phyloP scores from a whole-genome alignment of 2,329 filamentous ascomycete genomes.

The Mycosphaerelloides madeirae region DNA sequence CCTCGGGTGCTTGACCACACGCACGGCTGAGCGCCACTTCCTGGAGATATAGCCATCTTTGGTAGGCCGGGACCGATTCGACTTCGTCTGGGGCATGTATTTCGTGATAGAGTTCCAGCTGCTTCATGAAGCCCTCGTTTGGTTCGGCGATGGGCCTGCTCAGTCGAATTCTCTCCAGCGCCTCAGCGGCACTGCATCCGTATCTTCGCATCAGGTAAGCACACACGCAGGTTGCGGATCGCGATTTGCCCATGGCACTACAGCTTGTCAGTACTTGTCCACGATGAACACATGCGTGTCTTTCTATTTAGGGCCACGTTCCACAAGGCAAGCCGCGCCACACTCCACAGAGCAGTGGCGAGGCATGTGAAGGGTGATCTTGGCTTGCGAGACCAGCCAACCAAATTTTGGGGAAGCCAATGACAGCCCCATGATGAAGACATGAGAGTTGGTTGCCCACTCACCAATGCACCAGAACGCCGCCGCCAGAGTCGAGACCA shows the following conservation, averaged over 20 bases:
- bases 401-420: too few relatives aligned
- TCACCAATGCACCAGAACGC: slow-evolving; percentile 68
- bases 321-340: too few relatives aligned
- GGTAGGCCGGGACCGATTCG: slow-evolving; percentile 69
- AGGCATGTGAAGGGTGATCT: too few relatives aligned
- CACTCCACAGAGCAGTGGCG: too few relatives aligned
- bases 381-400: too few relatives aligned
- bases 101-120: slow-evolving; percentile 78
- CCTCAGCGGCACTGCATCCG: slow-evolving; percentile 54
- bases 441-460: slow-evolving; percentile 32
- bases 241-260: slow-evolving; percentile 89
- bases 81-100: slow-evolving; percentile 74
- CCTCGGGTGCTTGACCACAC: slow-evolving; percentile 71
- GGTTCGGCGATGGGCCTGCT: slow-evolving; percentile 76
- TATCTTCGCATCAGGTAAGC: slow-evolving; percentile 71
- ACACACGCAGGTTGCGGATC: slow-evolving; percentile 76
- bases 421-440: too few relatives aligned
- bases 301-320: too few relatives aligned
- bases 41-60: slow-evolving; percentile 67
- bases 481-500: slow-evolving; percentile 59
- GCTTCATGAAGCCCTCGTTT: slow-evolving; percentile 85
- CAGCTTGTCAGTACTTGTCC: too few relatives aligned
- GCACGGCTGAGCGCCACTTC: slow-evolving; percentile 64
- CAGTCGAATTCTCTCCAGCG: slow-evolving; percentile 64
- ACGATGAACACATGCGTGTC: too few relatives aligned